These are phyloP conservation scores for Mentha longifolia DNA, from an alignment of 257 asterid species.

Conservation along the genomic window DNA sequence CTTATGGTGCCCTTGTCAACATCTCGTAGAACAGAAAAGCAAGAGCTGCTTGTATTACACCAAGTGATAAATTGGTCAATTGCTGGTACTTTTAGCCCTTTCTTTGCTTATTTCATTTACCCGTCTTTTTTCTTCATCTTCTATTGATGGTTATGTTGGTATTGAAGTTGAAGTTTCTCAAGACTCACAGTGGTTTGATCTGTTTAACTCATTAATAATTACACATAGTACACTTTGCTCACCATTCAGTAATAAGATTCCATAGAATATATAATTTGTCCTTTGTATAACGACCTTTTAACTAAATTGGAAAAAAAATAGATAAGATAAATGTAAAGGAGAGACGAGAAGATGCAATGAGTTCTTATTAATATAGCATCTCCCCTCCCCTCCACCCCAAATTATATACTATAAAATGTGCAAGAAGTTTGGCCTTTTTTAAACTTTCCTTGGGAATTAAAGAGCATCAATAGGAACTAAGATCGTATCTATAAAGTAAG, in stretches of 20 bases:
- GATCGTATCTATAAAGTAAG: background rate
- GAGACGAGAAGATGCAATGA: background rate
- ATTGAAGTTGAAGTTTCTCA: background rate
- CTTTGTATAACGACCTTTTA: background rate
- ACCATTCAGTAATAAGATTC: background rate
- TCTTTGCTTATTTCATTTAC: background rate
- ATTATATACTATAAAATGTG: background rate
- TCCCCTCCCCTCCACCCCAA: too few relatives aligned
- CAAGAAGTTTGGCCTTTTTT: background rate
- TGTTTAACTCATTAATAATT: background rate
- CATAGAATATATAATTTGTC: background rate
- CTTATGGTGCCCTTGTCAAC: conserved; percentile 89
- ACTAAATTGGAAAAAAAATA: conserved; percentile 5
- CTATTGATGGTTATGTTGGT: conserved; percentile 10
- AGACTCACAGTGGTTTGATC: conserved; percentile 5
- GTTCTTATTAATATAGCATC: background rate
- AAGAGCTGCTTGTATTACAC: conserved; percentile 75
- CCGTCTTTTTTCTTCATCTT: conserved; percentile 8
- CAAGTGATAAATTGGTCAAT: conserved; percentile 87
- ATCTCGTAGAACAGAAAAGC: conserved; percentile 85
- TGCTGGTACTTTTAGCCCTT: conserved; percentile 65
- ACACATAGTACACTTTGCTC: background rate
- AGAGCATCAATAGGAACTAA: too few relatives aligned
- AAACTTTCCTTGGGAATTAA: background rate
- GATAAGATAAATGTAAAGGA: background rate